Percentiles rank a stretch among this genome's conserved stretches.
These are phyloP conservation scores for Mortierella antarctica DNA, from an alignment of 192 early-diverging fungal genomes.

Conservation along the genomic window DNA sequence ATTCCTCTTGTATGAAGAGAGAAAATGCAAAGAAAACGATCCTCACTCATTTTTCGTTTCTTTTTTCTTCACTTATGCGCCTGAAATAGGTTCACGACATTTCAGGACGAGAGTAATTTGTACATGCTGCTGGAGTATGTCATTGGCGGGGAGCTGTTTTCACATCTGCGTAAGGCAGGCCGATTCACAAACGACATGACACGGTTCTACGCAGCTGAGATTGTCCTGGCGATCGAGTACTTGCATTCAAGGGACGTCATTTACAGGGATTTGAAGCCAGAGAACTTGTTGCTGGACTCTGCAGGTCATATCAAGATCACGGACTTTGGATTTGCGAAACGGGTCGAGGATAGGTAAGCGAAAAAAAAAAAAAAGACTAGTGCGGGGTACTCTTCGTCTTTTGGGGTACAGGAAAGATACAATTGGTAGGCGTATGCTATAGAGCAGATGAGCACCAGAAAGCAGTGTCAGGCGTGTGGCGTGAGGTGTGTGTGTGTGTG, in stretches of 20 bases:
- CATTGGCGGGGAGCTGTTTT: slow-evolving; percentile 95
- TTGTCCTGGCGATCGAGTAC: slow-evolving; percentile 94
- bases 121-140: slow-evolving; percentile 99
- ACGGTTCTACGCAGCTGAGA: slow-evolving; percentile 95
- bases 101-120: slow-evolving; percentile 93
- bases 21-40: too few species aligned
- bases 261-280: slow-evolving; percentile 97
- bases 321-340: slow-evolving; percentile 99
- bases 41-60: background rate
- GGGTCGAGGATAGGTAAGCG: slow-evolving; percentile 71
- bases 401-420: too few species aligned
- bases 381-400: too few species aligned
- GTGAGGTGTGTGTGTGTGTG: too few species aligned
- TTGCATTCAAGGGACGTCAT: slow-evolving; percentile 94
- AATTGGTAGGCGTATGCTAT: too few species aligned
- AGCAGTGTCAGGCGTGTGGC: too few species aligned
- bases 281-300: slow-evolving; percentile 85
- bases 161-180: slow-evolving; percentile 91
- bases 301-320: slow-evolving; percentile 96
- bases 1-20: too few species aligned
- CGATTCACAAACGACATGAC: slow-evolving; percentile 95
- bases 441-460: too few species aligned
- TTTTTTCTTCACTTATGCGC: background rate
- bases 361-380: too few species aligned
- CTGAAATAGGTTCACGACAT: slow-evolving; percentile 84